These are phyloP conservation scores for Arthrobotrys sphaeroides DNA, from an alignment of 2,329 filamentous ascomycete species.

Conservation along the genomic window DNA sequence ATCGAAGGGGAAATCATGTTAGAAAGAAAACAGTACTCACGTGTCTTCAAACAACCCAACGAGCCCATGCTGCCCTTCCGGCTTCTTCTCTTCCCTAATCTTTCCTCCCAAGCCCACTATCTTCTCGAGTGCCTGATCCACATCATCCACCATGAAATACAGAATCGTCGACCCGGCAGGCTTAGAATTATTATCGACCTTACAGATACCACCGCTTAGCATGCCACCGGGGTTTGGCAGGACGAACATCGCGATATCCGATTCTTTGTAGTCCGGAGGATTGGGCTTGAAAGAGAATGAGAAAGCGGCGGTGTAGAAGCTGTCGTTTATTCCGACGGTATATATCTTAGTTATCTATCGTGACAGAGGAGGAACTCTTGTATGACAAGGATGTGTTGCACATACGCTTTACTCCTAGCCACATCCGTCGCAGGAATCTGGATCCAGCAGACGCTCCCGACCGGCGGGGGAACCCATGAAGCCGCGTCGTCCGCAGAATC, in stretches of 20 bases:
- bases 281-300: conserved; percentile 38
- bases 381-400: not conserved
- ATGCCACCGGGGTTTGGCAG: conserved; percentile 19
- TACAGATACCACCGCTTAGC: conserved; percentile 36
- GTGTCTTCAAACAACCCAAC: conserved; percentile 49
- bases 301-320: conserved; percentile 40
- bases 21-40: conserved; percentile 12
- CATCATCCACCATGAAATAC: conserved; percentile 49
- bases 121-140: conserved; percentile 43
- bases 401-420: conserved; percentile 33
- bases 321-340: not conserved
- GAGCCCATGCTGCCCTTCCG: conserved; percentile 43
- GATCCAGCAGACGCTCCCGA: conserved; percentile 48
- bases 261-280: conserved; percentile 39
- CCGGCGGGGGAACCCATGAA: conserved; percentile 41
- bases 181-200: conserved; percentile 28
- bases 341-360: not conserved
- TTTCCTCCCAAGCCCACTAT: conserved; percentile 32
- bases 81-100: conserved; percentile 39
- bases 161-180: conserved; percentile 33
- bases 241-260: conserved; percentile 42
- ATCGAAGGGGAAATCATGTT: not conserved
- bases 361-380: not conserved
- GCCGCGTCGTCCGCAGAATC: conserved; percentile 29
- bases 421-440: conserved; percentile 45